These are phyloP conservation scores for Starmerella etchellsii DNA, from an alignment of 805 yeast species.

Conservation along the genomic window DNA sequence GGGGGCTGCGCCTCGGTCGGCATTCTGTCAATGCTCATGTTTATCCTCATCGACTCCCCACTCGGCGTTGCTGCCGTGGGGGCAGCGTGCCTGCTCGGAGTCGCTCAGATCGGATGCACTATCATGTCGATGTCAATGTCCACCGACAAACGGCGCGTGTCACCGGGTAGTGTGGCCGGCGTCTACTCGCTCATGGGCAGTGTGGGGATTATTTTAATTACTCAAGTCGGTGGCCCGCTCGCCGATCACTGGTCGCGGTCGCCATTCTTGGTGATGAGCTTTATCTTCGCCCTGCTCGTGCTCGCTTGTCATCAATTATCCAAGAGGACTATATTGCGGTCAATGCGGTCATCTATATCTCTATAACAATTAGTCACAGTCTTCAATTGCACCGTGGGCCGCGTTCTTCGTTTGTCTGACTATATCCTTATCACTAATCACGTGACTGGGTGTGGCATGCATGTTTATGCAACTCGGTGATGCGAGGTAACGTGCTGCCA, in stretches of 20 bases:
- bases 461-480: too few species aligned
- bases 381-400: too few species aligned
- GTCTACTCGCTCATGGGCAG: slow-evolving; percentile 59
- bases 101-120: slow-evolving; percentile 49
- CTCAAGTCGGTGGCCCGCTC: slow-evolving; percentile 48
- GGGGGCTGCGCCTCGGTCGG: slow-evolving; percentile 23
- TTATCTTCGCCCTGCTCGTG: slow-evolving; percentile 26
- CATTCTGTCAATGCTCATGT: slow-evolving; percentile 12
- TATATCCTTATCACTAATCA: too few species aligned
- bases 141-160: slow-evolving; percentile 33
- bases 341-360: slow-evolving; percentile 3
- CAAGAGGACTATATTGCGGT: slow-evolving; percentile 7
- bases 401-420: too few species aligned
- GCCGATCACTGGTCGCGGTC: slow-evolving; percentile 46
- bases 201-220: slow-evolving; percentile 46
- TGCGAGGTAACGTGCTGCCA: too few species aligned
- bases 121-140: slow-evolving; percentile 53
- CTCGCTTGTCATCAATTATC: slow-evolving; percentile 3
- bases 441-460: too few species aligned
- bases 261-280: slow-evolving; percentile 44
- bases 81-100: slow-evolving; percentile 39
- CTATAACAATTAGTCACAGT: too few species aligned
- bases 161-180: slow-evolving; percentile 56
- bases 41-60: slow-evolving; percentile 27
- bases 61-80: slow-evolving; percentile 27